Evolutionary conservation across 2,329 filamentous ascomycete genomes (phyloP).

Genomic region (Amphichorda felina): DNA sequence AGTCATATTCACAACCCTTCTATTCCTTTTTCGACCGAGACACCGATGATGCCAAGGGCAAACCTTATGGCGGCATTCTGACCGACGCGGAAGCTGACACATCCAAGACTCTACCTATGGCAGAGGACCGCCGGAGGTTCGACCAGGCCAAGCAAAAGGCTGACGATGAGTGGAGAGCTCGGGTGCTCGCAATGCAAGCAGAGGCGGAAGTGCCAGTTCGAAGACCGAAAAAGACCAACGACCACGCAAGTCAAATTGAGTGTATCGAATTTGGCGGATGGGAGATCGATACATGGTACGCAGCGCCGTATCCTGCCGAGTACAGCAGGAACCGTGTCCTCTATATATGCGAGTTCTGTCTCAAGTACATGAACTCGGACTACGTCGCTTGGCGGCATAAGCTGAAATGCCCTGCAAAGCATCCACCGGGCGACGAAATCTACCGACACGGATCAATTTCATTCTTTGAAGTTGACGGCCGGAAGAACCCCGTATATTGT

Average conservation of each 20-base stretch:
- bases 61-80: slow-evolving; percentile 90
- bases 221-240: slow-evolving; percentile 63
- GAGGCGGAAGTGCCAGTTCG: slow-evolving; percentile 50
- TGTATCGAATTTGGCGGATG: slow-evolving; percentile 96
- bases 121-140: slow-evolving; percentile 74
- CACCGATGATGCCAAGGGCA: slow-evolving; percentile 77
- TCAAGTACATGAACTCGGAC: slow-evolving; percentile 99
- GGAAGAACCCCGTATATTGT: slow-evolving; percentile 96
- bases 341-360: slow-evolving; percentile 98
- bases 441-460: slow-evolving; percentile 85
- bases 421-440: slow-evolving; percentile 95
- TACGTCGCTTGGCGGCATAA: slow-evolving; percentile 98
- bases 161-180: slow-evolving; percentile 81
- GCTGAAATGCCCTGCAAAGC: slow-evolving; percentile 90
- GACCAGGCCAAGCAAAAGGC: slow-evolving; percentile 83
- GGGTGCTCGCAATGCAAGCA: slow-evolving; percentile 45
- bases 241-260: slow-evolving; percentile 90
- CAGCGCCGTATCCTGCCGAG: slow-evolving; percentile 93
- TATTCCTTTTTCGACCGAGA: slow-evolving; percentile 86
- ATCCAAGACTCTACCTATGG: slow-evolving; percentile 69
- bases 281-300: slow-evolving; percentile 99
- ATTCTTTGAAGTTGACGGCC: slow-evolving; percentile 94
- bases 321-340: slow-evolving; percentile 93
- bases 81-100: slow-evolving; percentile 86
- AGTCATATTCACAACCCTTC: slow-evolving; percentile 63